These are phyloP conservation scores for Symmetrospora coprosmae DNA, from an alignment of 768 basidiomycete species.

Conservation along the genomic window DNA sequence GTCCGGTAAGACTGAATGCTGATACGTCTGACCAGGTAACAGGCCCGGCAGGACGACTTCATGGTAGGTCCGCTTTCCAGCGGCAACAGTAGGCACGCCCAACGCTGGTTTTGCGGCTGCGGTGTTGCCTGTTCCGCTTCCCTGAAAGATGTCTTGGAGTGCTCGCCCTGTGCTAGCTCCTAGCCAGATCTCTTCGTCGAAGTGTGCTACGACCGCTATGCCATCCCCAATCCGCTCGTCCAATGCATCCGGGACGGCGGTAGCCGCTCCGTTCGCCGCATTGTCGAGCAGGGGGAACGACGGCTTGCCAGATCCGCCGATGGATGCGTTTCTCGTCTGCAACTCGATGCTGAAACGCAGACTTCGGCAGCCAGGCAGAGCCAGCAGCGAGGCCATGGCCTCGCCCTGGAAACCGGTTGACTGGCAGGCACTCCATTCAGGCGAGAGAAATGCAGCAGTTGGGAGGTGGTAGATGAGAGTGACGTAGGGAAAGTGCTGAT, in stretches of 20 bases:
- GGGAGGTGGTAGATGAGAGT: background rate
- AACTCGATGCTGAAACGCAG: background rate
- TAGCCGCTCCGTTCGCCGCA: too few species aligned
- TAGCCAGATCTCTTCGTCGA: background rate
- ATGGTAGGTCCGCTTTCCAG: too few species aligned
- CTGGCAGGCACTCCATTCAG: background rate
- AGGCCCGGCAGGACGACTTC: background rate
- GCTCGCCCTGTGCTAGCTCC: background rate
- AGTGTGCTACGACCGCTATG: background rate
- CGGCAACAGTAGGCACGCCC: too few species aligned
- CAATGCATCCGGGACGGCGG: background rate
- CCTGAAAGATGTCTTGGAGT: background rate
- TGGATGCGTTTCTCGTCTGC: background rate
- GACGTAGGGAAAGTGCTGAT: background rate
- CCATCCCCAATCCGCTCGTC: background rate
- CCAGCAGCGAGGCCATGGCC: background rate
- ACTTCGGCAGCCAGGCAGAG: background rate
- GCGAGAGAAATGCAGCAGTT: background rate
- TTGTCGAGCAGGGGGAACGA: background rate
- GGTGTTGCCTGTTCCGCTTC: background rate
- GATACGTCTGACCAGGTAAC: background rate
- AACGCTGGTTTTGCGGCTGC: background rate
- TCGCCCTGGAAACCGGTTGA: slow-evolving; percentile 10
- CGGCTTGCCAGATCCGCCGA: background rate
- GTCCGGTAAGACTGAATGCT: background rate